Conservation (phyloP, 495 filamentous ascomycete species). For the Parmelia sp. region DNA sequence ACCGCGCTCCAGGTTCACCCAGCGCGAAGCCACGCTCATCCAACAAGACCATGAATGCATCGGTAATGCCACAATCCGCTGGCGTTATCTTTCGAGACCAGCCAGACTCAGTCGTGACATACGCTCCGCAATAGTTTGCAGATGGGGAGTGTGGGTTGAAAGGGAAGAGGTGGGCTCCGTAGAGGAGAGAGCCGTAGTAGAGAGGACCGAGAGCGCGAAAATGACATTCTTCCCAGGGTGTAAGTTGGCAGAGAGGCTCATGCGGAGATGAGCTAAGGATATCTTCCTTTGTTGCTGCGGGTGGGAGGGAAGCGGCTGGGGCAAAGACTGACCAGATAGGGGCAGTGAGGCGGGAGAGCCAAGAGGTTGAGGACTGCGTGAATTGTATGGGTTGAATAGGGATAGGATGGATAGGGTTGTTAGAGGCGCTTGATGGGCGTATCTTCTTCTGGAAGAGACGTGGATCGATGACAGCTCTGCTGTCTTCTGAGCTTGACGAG, state of each 20-base stretch:
- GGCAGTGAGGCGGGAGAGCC: slow-evolving; percentile 21
- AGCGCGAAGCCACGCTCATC: slow-evolving; percentile 12
- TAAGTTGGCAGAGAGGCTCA: slow-evolving; percentile 20
- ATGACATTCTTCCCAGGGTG: slow-evolving; percentile 22
- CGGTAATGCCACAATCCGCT: slow-evolving; percentile 18
- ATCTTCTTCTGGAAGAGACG: slow-evolving; percentile 4
- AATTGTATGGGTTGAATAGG: not conserved
- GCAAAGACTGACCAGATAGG: slow-evolving; percentile 17
- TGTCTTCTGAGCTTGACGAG: not conserved
- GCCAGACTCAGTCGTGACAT: slow-evolving; percentile 9
- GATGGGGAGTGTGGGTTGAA: slow-evolving; percentile 8
- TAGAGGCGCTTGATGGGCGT: not conserved
- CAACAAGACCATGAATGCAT: slow-evolving; percentile 18
- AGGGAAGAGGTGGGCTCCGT: slow-evolving; percentile 16
- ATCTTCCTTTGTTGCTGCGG: slow-evolving; percentile 19
- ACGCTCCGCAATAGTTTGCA: slow-evolving; percentile 13
- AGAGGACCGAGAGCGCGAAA: slow-evolving; percentile 20
- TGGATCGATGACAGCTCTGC: slow-evolving; percentile 2
- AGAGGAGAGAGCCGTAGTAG: slow-evolving; percentile 14
- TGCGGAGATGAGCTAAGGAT: slow-evolving; percentile 13
- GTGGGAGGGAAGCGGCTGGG: slow-evolving; percentile 11
- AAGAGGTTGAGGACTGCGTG: slow-evolving; percentile 10
- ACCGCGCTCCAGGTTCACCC: slow-evolving; percentile 9
- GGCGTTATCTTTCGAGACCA: slow-evolving; percentile 19
- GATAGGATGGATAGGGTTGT: slow-evolving; percentile 1